Evolutionary conservation across 2,329 filamentous ascomycete species (phyloP), one percentile per base, ranked within the genome.

Genomic region (Paracorniculantispora psalliotae): DNA sequence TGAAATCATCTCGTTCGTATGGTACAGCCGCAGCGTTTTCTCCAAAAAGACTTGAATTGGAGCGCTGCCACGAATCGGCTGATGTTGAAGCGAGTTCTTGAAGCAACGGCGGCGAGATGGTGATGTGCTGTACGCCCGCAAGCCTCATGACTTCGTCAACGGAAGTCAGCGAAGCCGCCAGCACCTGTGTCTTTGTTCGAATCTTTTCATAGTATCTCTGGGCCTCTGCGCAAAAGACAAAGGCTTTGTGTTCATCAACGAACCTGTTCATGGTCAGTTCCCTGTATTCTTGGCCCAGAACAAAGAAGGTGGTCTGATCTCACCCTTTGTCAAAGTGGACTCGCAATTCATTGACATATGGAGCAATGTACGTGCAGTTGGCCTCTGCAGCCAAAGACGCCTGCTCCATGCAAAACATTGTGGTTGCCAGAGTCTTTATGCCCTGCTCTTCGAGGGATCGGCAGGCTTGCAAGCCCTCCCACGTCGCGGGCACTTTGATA

Each of bases 321-420:
- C 67, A 82, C 76, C 69, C 73, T 13, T 72, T 65, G 44, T 83
- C 80, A 59, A 86, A 83, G 64, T 87, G 84, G 5, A 86, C 85
- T 62, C 80, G 81, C 43, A 88, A 72, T 63, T 87, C 84, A 65
- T 88, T 87, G 30, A 88, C 81, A 62, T 87, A 88, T 0, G 86
- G 85, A 0, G 85, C 83, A 46, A 88, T 82, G 64, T 87, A 88
- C 0, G 78, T 79, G 63, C 84, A 87, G 4, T 78, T 76, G 0
- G 78, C 81, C 52, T 84, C 79, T 1, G 77, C 80, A 0, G 85
- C 85, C 1, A 86, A 72, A 1, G 76, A 75, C 0, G 83, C 85
- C 66, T 88, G 85, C 43, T 82, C 76, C 64, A 86, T 76, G 46
- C 80, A 81, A 65, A 88, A 88, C 50, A 89, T 72, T 2, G 83